Conservation (phyloP, 306 rosid genomes). For the Sesbania bispinosa region DNA sequence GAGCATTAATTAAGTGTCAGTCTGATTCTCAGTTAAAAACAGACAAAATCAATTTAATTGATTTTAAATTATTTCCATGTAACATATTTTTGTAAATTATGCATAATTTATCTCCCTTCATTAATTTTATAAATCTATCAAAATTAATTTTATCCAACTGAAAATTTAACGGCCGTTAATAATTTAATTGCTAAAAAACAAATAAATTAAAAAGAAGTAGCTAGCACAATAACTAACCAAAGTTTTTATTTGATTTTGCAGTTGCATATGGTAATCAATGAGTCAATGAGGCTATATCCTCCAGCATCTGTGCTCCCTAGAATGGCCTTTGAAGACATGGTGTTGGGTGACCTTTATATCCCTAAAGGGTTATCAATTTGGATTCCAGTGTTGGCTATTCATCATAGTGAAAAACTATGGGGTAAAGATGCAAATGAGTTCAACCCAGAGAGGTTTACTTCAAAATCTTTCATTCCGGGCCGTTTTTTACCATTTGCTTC, state of each 20-base stretch:
- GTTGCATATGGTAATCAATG: constrained; percentile 96
- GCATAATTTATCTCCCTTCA: too few species aligned
- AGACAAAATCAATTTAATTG: too few species aligned
- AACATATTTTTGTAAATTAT: too few species aligned
- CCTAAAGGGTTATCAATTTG: constrained; percentile 93
- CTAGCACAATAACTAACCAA: not conserved
- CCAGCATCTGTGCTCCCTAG: constrained; percentile 92
- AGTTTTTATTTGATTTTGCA: constrained; percentile 26
- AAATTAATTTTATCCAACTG: too few species aligned
- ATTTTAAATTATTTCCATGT: too few species aligned
- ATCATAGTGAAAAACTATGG: constrained; percentile 83
- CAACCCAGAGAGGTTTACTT: constrained; percentile 80
- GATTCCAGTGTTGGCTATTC: constrained; percentile 97
- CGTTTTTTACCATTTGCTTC: constrained; percentile 83
- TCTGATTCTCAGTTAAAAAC: too few species aligned
- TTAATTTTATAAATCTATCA: too few species aligned
- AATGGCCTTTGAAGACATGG: constrained; percentile 84
- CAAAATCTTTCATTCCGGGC: constrained; percentile 60
- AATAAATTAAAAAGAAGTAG: too few species aligned
- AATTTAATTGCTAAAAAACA: too few species aligned
- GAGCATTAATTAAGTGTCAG: too few species aligned
- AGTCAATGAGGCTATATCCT: constrained; percentile 84
- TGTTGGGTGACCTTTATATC: constrained; percentile 73
- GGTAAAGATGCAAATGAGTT: constrained; percentile 92
- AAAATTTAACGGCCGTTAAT: too few species aligned